Evolutionary conservation across 1,139 yeast species (phyloP).

Genomic region (Yamadazyma diospyri): DNA sequence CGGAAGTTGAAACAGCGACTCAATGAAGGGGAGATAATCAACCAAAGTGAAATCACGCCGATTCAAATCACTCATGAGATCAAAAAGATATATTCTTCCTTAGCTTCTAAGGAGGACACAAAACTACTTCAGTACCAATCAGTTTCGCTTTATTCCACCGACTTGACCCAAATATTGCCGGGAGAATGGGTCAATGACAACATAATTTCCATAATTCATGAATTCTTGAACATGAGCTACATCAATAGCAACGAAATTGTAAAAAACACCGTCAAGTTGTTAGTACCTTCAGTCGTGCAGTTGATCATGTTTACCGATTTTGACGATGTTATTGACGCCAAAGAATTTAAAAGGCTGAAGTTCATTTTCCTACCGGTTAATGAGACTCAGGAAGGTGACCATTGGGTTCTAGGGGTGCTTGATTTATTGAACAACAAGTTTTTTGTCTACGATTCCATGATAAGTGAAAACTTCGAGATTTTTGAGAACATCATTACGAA

Average conservation of each 20-base stretch:
- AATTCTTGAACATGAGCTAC: constrained; percentile 34
- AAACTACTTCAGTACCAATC: constrained; percentile 34
- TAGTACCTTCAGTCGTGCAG: constrained; percentile 40
- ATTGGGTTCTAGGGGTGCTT: constrained; percentile 40
- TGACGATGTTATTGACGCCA: constrained; percentile 24
- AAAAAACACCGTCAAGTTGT: constrained; percentile 25
- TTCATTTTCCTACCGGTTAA: constrained; percentile 41
- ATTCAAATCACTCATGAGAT: constrained; percentile 23
- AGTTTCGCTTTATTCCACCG: constrained; percentile 37
- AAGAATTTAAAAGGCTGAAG: constrained; percentile 31
- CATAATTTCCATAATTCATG: constrained; percentile 61
- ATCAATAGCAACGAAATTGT: constrained; percentile 14
- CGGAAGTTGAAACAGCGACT: constrained; percentile 7
- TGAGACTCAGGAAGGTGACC: constrained; percentile 40
- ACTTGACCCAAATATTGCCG: constrained; percentile 34
- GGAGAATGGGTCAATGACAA: constrained; percentile 78
- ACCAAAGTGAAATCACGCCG: constrained; percentile 16
- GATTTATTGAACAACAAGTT: constrained; percentile 28
- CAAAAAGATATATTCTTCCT: constrained; percentile 17
- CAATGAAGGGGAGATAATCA: not conserved
- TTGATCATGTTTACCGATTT: constrained; percentile 36
- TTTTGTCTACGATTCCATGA: constrained; percentile 42
- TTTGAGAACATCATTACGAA: constrained; percentile 18
- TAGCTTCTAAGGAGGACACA: constrained; percentile 11
- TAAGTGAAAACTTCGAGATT: constrained; percentile 18